Base-by-base conservation (phyloP, 129 eudicot species). In the Flaveria bidentis region DNA sequence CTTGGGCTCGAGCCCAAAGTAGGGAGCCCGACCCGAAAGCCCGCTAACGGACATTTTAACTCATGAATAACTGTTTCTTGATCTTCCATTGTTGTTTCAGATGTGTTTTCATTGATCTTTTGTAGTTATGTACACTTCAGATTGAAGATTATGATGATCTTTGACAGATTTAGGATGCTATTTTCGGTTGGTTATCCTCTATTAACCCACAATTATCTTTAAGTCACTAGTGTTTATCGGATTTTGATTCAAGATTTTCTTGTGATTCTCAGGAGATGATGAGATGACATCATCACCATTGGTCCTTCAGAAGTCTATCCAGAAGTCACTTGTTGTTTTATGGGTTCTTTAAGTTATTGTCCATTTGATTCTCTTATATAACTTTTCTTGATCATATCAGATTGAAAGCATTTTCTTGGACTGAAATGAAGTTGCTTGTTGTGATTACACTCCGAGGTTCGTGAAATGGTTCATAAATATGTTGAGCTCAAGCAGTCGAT, bases 1-100 rank as follows among this genome's bases (percentile, higher is more conserved):
- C 85, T 82, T 93, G 80, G 93, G 90, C 62, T 88, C 92, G 50
- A 86, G 81, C 78, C 83, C 91, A 0, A 82, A 78, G 58, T 91
- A 84, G 81, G 78, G 78, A 66, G 62, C 56, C 64, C 71, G 33
- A 18, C 44, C 68, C 18, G 4, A 2, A 23, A 69, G 67, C 56
- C 57, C 67, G 36, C 45, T 45, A 56, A 63, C 64, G 47, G 68
- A 18, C 52, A 12, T 30, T 65, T 65, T 71, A 56, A 74, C 72
- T 60, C 78, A 73, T 57, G 79, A 44, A 60, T 78, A 66, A 81
- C 76, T 75, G 28, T 83, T 82, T 62, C 65, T 71, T 78, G 79
- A 79, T 78, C 77, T 63, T 79, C 70, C 75, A 26, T 53, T 71
- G 73, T 53, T 74, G 28, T 60, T 52, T 75, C 64, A 20, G 11